A percentile compares a stretch with the other conserved stretches of the same genome.
phyloP scores from a whole-genome alignment of 164 flowering plant species.

The Magnolia changhungtana region DNA sequence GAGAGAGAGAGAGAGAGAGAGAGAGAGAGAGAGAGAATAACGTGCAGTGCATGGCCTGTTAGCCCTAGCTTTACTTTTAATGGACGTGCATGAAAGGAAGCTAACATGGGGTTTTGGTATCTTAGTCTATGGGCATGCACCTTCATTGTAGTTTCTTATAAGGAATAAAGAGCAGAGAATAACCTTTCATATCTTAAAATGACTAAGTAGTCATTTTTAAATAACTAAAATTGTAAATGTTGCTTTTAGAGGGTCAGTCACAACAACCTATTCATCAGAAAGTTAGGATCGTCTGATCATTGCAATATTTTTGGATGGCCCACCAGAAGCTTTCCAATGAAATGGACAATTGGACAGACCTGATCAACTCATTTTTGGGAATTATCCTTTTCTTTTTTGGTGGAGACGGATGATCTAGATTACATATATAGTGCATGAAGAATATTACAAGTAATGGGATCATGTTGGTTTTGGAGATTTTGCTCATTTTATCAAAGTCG shows the following conservation, averaged over 20 bases:
- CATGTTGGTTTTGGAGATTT: neutral
- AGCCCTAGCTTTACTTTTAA: constrained; percentile 8
- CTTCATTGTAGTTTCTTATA: constrained; percentile 50
- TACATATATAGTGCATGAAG: neutral
- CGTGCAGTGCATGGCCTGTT: constrained; percentile 1
- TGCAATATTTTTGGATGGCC: neutral
- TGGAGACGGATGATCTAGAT: neutral
- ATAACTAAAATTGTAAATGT: neutral
- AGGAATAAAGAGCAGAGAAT: constrained; percentile 41
- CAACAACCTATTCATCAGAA: neutral
- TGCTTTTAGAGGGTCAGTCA: neutral
- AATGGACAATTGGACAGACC: too few relatives aligned
- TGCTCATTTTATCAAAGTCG: neutral
- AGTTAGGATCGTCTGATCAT: neutral
- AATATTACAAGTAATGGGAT: neutral
- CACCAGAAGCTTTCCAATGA: neutral
- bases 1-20: neutral
- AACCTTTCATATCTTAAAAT: neutral
- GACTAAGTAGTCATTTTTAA: neutral
- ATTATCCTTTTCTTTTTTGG: too few relatives aligned
- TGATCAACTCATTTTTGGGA: too few relatives aligned
- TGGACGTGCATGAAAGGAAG: constrained; percentile 47
- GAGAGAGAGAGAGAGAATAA: constrained; percentile 17
- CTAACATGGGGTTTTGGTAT: neutral
- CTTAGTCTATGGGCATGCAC: constrained; percentile 20